Base-by-base conservation (phyloP, 176 grass and related monocot genomes). In the Carex scoparia region DNA sequence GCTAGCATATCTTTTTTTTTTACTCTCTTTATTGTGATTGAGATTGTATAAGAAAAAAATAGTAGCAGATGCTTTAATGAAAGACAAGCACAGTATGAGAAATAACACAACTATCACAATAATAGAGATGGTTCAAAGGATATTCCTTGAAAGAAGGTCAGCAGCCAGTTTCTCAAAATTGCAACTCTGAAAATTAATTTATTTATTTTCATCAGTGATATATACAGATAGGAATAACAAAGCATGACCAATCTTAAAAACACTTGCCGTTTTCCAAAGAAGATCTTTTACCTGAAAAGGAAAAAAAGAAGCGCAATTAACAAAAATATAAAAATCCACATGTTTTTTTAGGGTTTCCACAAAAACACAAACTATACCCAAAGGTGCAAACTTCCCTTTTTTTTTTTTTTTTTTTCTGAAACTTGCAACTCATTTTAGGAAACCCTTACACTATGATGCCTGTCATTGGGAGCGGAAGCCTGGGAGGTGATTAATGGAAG, bases 121-220 rank as follows among this genome's bases (percentile, higher is more conserved):
- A 42, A 33, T 6, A 63, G n/a, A 59, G 86, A 75, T 65, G 32
- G 51, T 88, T 33, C 33, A 58, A 93, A 95, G 95, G 95, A 98
- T 98, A 98, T 98, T 98, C 80, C 93, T 98, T 16, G 88, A 88
- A 79, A 98, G 88, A 72, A 98, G 95, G 76, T 86, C 91, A 61
- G 94, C 93, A 3, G 95, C 92, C 93, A 95, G 91, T 40, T 87
- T 77, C 85, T 98, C 92, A 84, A 98, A 95, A 87, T 92, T 94
- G 56, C 86, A 87, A 94, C 90, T 87, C 95, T 98, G 93, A 84
- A 94, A 89, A 72, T 67, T 83, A 11, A 49, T 77, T 77, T 0
- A 54, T 44, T 65, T 48, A 51, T 65, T 66, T 83, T 51, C 1
- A 58, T 77, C 14, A 60, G 79, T 79, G 11, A 35, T 23, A 37